Evolutionary conservation across 352 stramenopile species (phyloP), one percentile per base, ranked within the genome.

Genomic region (Phytophthora agathidicida): DNA sequence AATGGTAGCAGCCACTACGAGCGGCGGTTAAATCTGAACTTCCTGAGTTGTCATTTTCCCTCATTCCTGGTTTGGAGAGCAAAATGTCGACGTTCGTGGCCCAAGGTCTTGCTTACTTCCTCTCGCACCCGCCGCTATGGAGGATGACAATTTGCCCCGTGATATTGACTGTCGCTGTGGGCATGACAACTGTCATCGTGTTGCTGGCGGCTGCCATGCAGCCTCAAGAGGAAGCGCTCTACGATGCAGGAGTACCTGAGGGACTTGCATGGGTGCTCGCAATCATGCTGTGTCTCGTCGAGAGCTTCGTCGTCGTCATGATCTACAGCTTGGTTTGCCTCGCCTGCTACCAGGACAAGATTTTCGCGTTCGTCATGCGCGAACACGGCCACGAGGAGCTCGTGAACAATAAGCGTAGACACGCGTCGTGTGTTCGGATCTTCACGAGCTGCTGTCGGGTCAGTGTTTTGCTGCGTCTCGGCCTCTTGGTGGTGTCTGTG

Each of bases 231-330:
- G 46, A 78, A 24, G 66, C 28, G 11, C 65, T 85, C 17, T 55
- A 71, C 24, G 49, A 73, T 32, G 60, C 42, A 7, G 68, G 73
- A n/a, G 61, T 88, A 1, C 59, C 77, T 0, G 39, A 69, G 28
- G 63, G 35, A 20, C 47, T 84, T 35, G 67, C 75, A 6, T 88
- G 77, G 75, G 43, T 82, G 22, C 54, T 88, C 8, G 57, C 75
- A n/a, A 41, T 87, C 31, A 65, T 87, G 55, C 43, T 84, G 47
- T 78, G 81, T 42, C 42, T 87, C 23, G 59, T 83, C 26, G 74
- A 85, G 54, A 77, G 77, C 64, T 87, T 84, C 56, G 57, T 85
- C 30, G 44, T 79, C 46, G 68, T 73, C 30, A 63, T 87, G 58
- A 66, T 86, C 31, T 86, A 80, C 65, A 77, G 65, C 31, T 65